A percentile compares a stretch with the other conserved stretches of the same genome.
These are phyloP conservation scores for Acer campestre DNA, from an alignment of 345 rosid species.

Conservation along the genomic window DNA sequence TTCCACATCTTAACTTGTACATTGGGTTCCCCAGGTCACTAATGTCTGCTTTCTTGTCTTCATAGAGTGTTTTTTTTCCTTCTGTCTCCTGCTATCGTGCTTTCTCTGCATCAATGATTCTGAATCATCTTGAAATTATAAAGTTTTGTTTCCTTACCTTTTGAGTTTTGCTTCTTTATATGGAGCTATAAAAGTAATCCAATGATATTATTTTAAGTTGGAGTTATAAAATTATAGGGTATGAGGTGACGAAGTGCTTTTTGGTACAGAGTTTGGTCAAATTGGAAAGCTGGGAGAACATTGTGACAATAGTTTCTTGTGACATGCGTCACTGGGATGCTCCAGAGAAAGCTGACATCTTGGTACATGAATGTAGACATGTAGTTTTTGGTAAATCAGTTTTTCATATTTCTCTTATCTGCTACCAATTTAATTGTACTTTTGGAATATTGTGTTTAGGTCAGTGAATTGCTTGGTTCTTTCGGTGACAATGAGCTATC, in stretches of 20 bases:
- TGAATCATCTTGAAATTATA: not conserved
- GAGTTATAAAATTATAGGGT: constrained; percentile 12
- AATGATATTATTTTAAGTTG: constrained; percentile 10
- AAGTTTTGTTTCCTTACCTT: not conserved
- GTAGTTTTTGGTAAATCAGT: constrained; percentile 2
- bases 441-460: constrained; percentile 46
- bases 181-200: too few relatives aligned
- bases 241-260: constrained; percentile 16
- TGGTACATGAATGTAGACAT: constrained; percentile 47
- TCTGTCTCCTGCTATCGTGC: not conserved
- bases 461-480: constrained; percentile 93
- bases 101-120: not conserved
- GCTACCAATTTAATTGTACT: constrained; percentile 20
- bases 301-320: constrained; percentile 83
- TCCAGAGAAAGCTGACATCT: constrained; percentile 91
- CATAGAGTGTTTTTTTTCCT: not conserved
- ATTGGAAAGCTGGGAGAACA: constrained; percentile 88
- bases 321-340: constrained; percentile 99
- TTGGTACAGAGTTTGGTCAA: constrained; percentile 78
- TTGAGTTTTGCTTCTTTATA: not conserved
- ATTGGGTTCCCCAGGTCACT: not conserved
- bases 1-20: not conserved
- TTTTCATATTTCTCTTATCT: constrained; percentile 2
- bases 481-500: constrained; percentile 99
- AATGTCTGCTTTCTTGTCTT: not conserved